Evolutionary conservation across 202 grass and related monocot genomes (phyloP).

Genomic region (Bolboschoenoplectus hybrid): DNA sequence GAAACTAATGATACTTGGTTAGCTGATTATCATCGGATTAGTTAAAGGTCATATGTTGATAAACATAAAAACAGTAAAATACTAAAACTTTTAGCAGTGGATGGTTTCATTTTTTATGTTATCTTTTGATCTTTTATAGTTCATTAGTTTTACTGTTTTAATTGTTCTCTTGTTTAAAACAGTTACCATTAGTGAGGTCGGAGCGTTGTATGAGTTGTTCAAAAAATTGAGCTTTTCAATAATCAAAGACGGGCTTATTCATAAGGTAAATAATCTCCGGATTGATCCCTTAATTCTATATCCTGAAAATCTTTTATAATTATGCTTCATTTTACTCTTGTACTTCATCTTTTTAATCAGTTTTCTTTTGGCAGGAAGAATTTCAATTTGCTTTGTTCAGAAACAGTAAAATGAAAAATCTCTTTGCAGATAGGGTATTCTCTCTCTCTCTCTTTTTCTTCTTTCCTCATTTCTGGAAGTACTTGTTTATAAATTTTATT

Average conservation of each 20-base stretch:
- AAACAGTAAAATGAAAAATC: conserved; percentile 63
- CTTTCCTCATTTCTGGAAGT: background rate
- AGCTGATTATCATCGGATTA: too few relatives aligned
- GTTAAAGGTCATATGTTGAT: too few relatives aligned
- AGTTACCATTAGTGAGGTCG: conserved; percentile 77
- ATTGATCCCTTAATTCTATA: background rate
- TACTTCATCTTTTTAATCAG: background rate
- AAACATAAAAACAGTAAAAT: background rate
- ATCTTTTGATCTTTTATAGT: background rate
- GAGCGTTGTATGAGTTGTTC: conserved; percentile 66
- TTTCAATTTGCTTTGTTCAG: conserved; percentile 75
- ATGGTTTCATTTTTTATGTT: background rate
- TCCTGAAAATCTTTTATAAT: background rate
- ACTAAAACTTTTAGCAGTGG: background rate
- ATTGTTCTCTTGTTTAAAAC: conserved; percentile 17
- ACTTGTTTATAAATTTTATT: background rate
- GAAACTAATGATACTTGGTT: too few relatives aligned
- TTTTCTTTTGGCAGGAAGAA: conserved; percentile 61
- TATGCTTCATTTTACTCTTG: background rate
- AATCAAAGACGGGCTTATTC: conserved; percentile 78
- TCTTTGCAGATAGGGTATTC: conserved; percentile 75
- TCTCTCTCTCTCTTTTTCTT: too few relatives aligned
- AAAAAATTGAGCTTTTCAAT: conserved; percentile 85
- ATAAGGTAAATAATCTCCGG: conserved; percentile 57
- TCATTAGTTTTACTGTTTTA: background rate